A percentile compares a stretch with the other conserved stretches of the same genome.
phyloP scores from a whole-genome alignment of 805 yeast genomes.

The Schwanniomyces vanrijiae region DNA sequence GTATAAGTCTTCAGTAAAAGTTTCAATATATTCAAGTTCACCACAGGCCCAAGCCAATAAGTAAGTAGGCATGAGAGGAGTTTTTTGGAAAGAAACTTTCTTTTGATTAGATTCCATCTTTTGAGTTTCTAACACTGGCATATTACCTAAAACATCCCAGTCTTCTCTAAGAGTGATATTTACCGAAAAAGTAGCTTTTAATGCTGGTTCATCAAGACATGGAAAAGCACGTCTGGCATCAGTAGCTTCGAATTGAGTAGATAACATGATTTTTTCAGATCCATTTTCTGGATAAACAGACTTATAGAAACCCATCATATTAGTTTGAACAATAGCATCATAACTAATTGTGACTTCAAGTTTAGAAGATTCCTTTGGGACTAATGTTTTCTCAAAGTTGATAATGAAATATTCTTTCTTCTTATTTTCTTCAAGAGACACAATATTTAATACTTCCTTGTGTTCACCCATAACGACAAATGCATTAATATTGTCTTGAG shows the following conservation, averaged over 20 bases:
- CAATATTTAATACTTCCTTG: slow-evolving; percentile 6
- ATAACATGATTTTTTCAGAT: slow-evolving; percentile 37
- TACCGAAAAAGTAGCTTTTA: slow-evolving; percentile 57
- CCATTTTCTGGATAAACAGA: slow-evolving; percentile 44
- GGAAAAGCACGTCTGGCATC: slow-evolving; percentile 62
- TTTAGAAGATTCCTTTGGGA: slow-evolving; percentile 19
- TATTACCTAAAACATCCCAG: slow-evolving; percentile 47
- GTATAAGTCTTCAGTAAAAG: slow-evolving; percentile 39
- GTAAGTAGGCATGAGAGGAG: slow-evolving; percentile 58
- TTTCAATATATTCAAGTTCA: slow-evolving; percentile 53
- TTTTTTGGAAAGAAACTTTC: slow-evolving; percentile 39
- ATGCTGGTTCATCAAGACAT: slow-evolving; percentile 55
- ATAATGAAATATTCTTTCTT: slow-evolving; percentile 66
- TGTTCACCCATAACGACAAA: slow-evolving; percentile 24
- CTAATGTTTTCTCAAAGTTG: slow-evolving; percentile 44
- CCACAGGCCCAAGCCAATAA: slow-evolving; percentile 61
- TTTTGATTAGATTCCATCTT: slow-evolving; percentile 11
- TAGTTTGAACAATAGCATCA: slow-evolving; percentile 47
- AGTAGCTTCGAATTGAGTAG: slow-evolving; percentile 60
- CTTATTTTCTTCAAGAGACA: slow-evolving; percentile 32
- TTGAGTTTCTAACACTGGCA: slow-evolving; percentile 31
- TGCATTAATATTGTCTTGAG: slow-evolving; percentile 19
- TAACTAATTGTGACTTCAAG: slow-evolving; percentile 33
- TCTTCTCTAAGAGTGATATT: slow-evolving; percentile 29
- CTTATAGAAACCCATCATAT: slow-evolving; percentile 58